Percentiles rank a stretch among this genome's conserved stretches.
These are phyloP conservation scores for Calonectria hongkongensis DNA, from an alignment of 2,329 filamentous ascomycete genomes.

Conservation along the genomic window DNA sequence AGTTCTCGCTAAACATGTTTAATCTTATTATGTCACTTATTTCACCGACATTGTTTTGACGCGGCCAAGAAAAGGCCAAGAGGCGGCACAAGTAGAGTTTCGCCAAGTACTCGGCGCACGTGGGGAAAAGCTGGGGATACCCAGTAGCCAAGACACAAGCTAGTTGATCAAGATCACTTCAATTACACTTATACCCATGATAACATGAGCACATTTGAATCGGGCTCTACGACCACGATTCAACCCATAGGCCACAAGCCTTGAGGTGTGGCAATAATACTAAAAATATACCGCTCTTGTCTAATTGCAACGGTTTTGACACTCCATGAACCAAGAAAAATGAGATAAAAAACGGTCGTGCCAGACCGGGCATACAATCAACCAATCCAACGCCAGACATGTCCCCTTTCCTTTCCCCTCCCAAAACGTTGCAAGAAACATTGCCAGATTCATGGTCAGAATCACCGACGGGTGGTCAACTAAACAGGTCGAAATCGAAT, in stretches of 20 bases:
- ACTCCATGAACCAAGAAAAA: slow-evolving; percentile 39
- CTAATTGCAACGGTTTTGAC: slow-evolving; percentile 13
- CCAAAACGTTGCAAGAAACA: slow-evolving; percentile 30
- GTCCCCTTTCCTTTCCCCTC: slow-evolving; percentile 42
- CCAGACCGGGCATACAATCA: slow-evolving; percentile 49
- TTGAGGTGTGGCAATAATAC: slow-evolving; percentile 16
- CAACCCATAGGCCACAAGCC: background rate
- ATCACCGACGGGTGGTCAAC: slow-evolving; percentile 16
- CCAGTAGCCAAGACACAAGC: slow-evolving; percentile 18
- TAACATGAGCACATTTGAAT: slow-evolving; percentile 13
- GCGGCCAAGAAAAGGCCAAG: slow-evolving; percentile 18
- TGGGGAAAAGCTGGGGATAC: slow-evolving; percentile 14
- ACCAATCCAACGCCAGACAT: slow-evolving; percentile 53
- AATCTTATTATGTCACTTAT: background rate
- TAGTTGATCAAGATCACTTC: slow-evolving; percentile 18
- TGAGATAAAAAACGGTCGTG: slow-evolving; percentile 44
- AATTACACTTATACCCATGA: slow-evolving; percentile 29
- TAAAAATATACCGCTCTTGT: slow-evolving; percentile 21
- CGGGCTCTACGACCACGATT: slow-evolving; percentile 4
- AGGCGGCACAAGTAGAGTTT: background rate
- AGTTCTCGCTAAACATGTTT: background rate
- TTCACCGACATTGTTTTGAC: background rate
- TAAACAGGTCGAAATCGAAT: slow-evolving; percentile 33
- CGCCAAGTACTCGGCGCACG: slow-evolving; percentile 24
- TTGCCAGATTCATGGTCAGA: slow-evolving; percentile 39